Evolutionary conservation across 495 filamentous ascomycete species (phyloP).

Genomic region (Clohesyomyces aquaticus): DNA sequence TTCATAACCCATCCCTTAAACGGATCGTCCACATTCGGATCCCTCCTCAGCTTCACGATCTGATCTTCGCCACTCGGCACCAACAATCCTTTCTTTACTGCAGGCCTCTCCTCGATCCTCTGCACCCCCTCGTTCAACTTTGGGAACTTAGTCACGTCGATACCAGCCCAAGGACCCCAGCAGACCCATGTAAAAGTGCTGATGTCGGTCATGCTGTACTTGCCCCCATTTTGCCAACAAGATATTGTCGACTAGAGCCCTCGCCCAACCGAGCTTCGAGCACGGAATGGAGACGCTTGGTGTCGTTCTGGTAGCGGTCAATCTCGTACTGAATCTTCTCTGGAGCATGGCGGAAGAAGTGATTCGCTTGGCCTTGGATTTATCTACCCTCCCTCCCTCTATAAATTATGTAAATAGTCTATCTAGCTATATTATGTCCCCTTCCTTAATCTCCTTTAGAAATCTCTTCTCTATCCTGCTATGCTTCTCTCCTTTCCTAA

Average conservation of each 20-base stretch:
- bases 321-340: constrained; percentile 76
- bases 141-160: constrained; percentile 77
- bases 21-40: constrained; percentile 59
- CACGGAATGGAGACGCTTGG: constrained; percentile 75
- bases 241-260: constrained; percentile 52
- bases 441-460: too few species aligned
- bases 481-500: too few species aligned
- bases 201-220: constrained; percentile 80
- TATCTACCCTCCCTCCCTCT: too few species aligned
- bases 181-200: constrained; percentile 69
- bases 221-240: constrained; percentile 68
- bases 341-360: neutral
- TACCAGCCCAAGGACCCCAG: constrained; percentile 64
- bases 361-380: too few species aligned
- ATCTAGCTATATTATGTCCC: too few species aligned
- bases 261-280: constrained; percentile 72
- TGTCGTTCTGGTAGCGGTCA: constrained; percentile 78
- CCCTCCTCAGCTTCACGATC: constrained; percentile 66
- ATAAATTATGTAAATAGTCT: too few species aligned
- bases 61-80: constrained; percentile 69
- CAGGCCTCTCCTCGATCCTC: constrained; percentile 64
- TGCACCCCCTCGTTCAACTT: constrained; percentile 64
- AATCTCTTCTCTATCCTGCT: too few species aligned
- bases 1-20: constrained; percentile 58
- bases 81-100: constrained; percentile 73